phyloP scores from a whole-genome alignment of 73 alveolate species.

The Uronychia setigera region DNA sequence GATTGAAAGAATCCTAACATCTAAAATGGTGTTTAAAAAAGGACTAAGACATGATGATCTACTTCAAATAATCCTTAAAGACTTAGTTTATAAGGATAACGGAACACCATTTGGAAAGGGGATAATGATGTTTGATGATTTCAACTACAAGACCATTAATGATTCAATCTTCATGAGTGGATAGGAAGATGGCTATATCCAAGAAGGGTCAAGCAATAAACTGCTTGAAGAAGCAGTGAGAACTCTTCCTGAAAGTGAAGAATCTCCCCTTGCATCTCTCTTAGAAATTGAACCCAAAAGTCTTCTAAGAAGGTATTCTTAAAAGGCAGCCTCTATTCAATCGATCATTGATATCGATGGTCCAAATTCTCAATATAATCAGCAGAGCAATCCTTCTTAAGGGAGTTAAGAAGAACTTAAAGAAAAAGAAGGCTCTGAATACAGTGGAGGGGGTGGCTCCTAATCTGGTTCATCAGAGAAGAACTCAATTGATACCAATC shows the following conservation, averaged over 20 bases:
- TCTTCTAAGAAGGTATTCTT: too few relatives aligned
- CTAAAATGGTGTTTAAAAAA: background rate
- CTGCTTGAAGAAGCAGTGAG: background rate
- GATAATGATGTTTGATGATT: conserved; percentile 45
- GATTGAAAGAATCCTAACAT: conserved; percentile 12
- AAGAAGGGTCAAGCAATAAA: background rate
- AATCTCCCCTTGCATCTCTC: background rate
- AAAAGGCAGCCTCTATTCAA: too few relatives aligned
- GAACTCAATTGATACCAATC: background rate
- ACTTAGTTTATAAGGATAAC: conserved; percentile 4
- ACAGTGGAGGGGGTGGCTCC: conserved; percentile 1
- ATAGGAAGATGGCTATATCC: background rate
- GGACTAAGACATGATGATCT: conserved; percentile 13
- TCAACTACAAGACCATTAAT: conserved; percentile 19
- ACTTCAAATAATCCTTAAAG: conserved; percentile 2
- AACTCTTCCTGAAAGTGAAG: background rate
- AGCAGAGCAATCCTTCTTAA: background rate
- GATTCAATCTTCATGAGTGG: conserved; percentile 9
- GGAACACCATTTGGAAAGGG: conserved; percentile 15
- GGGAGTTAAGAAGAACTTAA: background rate
- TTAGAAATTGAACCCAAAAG: too few relatives aligned
- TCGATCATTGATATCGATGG: background rate
- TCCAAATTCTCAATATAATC: background rate
- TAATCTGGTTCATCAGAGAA: background rate
- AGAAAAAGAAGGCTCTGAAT: background rate